Base-by-base conservation (phyloP, 2,329 filamentous ascomycete genomes). In the Venturia asperata region DNA sequence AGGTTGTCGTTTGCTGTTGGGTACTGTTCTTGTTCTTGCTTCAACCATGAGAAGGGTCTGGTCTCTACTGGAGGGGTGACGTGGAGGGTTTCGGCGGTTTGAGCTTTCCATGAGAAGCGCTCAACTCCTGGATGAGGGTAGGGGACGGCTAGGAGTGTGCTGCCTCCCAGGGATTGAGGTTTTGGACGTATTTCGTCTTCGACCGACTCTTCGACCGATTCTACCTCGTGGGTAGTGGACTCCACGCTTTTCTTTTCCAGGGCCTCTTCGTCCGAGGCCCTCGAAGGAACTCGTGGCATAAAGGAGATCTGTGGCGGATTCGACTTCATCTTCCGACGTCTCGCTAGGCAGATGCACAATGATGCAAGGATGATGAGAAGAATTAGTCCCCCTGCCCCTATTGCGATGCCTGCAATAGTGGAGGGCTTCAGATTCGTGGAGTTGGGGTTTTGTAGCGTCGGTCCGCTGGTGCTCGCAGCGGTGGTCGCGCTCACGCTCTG, bases 401-500 rank as follows among this genome's bases (percentile, higher is more conserved):
- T 58, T 4, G 52, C 52, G n/a, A 58, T 58, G n/a, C 52, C 52
- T 17, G 30, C 52, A 21, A 58, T 58, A 37, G 52, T 58, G 17
- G 52, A 10, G 15, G 52, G 52, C 9, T 58, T 58, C 27, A 58
- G 21, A 37, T 58, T 58, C 27, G 11, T 58, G 24, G 52, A 27
- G 3, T 37, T 27, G 9, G 52, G 17, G 37, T 30, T 58, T 15
- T 37, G 27, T 15, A 30, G 52, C 52, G 52, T 58, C 52, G 52
- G 19, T 24, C 1, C 3, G 30, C 52, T 58, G 52, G 30, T 58
- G 30, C 52, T 37, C 17, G 30, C 30, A 13, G 52, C 15, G 9
- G n/a, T 30, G 15, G 52, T 37, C 6, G 52, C 27, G 30, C 52
- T 58, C 27, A 11, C 27, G 30, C 52, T 58, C 30, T 58, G 52